phyloP scores from a whole-genome alignment of 805 yeast genomes.

The Candida pini region DNA sequence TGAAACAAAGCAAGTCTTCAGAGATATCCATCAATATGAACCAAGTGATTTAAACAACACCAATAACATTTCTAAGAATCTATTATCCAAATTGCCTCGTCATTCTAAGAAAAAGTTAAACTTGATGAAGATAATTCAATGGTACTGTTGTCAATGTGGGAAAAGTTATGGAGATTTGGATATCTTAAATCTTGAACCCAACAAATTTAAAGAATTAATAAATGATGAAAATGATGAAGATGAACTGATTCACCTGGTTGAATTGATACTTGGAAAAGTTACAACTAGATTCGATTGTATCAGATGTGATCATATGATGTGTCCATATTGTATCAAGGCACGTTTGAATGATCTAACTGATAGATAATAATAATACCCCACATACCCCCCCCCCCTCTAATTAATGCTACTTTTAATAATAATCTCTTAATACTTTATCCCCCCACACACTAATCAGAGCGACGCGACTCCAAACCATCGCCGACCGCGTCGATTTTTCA shows the following conservation, averaged over 20 bases:
- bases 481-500: too few relatives aligned
- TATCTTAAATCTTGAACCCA: slow-evolving; percentile 11
- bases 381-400: too few relatives aligned
- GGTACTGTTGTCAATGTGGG: slow-evolving; percentile 30
- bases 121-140: slow-evolving; percentile 23
- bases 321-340: slow-evolving; percentile 28
- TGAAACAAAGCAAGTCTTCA: slow-evolving; percentile 9
- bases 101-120: slow-evolving; percentile 7
- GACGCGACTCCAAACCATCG: too few relatives aligned
- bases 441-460: too few relatives aligned
- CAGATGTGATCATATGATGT: slow-evolving; percentile 29
- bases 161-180: slow-evolving; percentile 23
- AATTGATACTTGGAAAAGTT: slow-evolving; percentile 8
- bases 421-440: too few relatives aligned
- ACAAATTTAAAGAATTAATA: too few relatives aligned
- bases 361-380: neutral
- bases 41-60: neutral
- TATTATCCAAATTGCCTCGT: slow-evolving; percentile 5
- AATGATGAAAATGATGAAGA: slow-evolving; percentile 1
- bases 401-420: too few relatives aligned
- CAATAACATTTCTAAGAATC: slow-evolving; percentile 1
- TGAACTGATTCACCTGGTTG: slow-evolving; percentile 3
- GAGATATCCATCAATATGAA: slow-evolving; percentile 7
- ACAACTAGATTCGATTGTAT: slow-evolving; percentile 23
- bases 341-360: slow-evolving; percentile 19